Evolutionary conservation across 2,329 filamentous ascomycete genomes (phyloP).

Genomic region (Alternaria viburni): DNA sequence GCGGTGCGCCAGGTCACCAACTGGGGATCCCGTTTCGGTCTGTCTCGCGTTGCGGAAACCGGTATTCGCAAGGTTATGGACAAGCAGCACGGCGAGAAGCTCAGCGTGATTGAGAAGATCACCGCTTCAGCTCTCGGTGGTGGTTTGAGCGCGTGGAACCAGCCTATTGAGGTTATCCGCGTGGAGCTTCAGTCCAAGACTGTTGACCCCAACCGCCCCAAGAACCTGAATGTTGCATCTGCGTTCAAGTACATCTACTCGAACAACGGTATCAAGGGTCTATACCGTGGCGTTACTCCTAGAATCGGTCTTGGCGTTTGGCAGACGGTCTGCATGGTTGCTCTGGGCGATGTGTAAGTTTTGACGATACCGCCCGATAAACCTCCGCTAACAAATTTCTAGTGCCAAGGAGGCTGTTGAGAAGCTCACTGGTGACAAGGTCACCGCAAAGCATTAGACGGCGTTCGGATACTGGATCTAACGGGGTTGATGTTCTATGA

Average conservation of each 20-base stretch:
- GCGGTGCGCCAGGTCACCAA: conserved; percentile 99
- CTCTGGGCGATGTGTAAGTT: conserved; percentile 93
- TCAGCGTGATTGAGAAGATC: conserved; percentile 85
- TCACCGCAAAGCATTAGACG: conserved; percentile 69
- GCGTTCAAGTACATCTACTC: conserved; percentile 84
- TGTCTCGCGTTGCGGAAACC: conserved; percentile 88
- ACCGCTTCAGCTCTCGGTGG: conserved; percentile 84
- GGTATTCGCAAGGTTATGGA: conserved; percentile 79
- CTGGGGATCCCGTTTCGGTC: conserved; percentile 96
- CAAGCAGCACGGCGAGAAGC: conserved; percentile 81
- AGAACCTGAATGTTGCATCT: conserved; percentile 97
- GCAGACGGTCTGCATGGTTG: conserved; percentile 99
- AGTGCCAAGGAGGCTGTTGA: conserved; percentile 71
- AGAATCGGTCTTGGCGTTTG: conserved; percentile 95
- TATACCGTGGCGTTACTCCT: conserved; percentile 94
- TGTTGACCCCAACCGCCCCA: conserved; percentile 94
- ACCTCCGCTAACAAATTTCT: conserved; percentile 33
- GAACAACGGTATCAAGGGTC: conserved; percentile 84
- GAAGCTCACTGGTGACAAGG: conserved; percentile 67
- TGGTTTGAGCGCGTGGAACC: conserved; percentile 97
- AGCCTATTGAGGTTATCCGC: conserved; percentile 99
- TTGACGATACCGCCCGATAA: background rate
- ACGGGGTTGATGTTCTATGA: conserved; percentile 2
- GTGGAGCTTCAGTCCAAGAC: conserved; percentile 99
- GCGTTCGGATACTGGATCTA: conserved; percentile 25